These are phyloP conservation scores for Skeletonema menzelii DNA, from an alignment of 108 stramenopile species.

Conservation along the genomic window DNA sequence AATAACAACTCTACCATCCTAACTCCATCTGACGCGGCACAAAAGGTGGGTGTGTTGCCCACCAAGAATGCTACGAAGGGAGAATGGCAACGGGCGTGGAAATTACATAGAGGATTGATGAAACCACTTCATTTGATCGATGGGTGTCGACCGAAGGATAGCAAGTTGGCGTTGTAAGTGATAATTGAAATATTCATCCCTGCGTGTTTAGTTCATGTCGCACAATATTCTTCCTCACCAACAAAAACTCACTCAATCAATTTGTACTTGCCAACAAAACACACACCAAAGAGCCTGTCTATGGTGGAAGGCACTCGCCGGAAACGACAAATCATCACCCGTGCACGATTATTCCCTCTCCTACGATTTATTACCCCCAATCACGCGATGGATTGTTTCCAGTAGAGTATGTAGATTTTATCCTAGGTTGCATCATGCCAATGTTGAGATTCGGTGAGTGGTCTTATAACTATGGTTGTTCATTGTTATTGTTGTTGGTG, in stretches of 20 bases:
- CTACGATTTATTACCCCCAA: constrained; percentile 70
- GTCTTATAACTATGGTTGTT: not conserved
- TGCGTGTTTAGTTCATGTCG: too few relatives aligned
- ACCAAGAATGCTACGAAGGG: constrained; percentile 35
- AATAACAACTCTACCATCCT: constrained; percentile 43
- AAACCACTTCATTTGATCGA: constrained; percentile 55
- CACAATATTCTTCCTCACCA: too few relatives aligned
- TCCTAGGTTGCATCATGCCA: constrained; percentile 75
- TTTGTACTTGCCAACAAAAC: too few relatives aligned
- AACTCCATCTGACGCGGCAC: constrained; percentile 32
- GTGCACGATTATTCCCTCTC: constrained; percentile 59
- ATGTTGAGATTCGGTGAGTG: constrained; percentile 61
- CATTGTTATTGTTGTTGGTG: not conserved
- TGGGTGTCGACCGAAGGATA: constrained; percentile 51
- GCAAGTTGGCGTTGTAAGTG: constrained; percentile 43
- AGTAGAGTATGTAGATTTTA: constrained; percentile 39
- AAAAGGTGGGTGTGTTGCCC: constrained; percentile 40
- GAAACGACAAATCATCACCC: constrained; percentile 56
- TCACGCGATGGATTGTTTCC: constrained; percentile 48
- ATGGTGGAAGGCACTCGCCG: constrained; percentile 77
- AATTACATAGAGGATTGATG: constrained; percentile 42
- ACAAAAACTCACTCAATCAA: too few relatives aligned
- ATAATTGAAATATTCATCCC: too few relatives aligned
- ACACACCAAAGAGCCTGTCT: constrained; percentile 43
- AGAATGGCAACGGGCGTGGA: constrained; percentile 67